Evolutionary conservation across 1,284 basidiomycete species (phyloP), one percentile per base, ranked within the genome.

Genomic region (Apiotrichum akiyoshidainum): DNA sequence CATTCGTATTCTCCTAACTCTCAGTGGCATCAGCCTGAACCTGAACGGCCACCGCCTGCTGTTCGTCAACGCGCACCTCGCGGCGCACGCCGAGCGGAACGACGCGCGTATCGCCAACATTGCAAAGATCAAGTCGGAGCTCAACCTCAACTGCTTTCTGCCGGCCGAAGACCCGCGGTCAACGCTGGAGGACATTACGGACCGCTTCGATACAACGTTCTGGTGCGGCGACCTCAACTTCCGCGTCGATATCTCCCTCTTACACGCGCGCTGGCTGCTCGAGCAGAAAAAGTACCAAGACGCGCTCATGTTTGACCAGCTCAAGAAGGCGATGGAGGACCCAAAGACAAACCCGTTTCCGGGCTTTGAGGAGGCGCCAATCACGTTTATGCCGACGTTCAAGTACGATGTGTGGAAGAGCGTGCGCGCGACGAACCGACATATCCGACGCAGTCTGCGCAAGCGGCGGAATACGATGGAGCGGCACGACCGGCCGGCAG

Each of bases 61-160:
- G 2, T 84, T 84, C 61, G 77, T 84, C 63, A 83, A 82, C 45
- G 80, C 83, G 0, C 83, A 84, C 64, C 70, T 84, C 14, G 83
- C 83, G 0, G 81, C 80, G 0, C 81, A 82, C 63, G 76, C 78
- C 0, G 70, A 70, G 48, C 67, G 77, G 2, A 63, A 72, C 19
- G 63, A 69, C 31, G 76, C 74, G 14, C 66, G 78, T 13, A 55
- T 79, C 12, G 72, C 74, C 31, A 80, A 80, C 54, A 74, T 79
- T 46, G 65, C 65, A 16, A 80, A 80, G 71, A 83, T 84, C 73
- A 80, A 82, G 59, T 67, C 74, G 3, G 82, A 83, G 59, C 70
- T 84, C 17, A 71, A 76, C 22, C 74, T 83, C 6, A 79, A 83
- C 64, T 80, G 78, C 48, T 84, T 84, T 59, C 65, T 82, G 26